Conservation (phyloP, 257 asterid species). For the Gentiana macrophylla region DNA sequence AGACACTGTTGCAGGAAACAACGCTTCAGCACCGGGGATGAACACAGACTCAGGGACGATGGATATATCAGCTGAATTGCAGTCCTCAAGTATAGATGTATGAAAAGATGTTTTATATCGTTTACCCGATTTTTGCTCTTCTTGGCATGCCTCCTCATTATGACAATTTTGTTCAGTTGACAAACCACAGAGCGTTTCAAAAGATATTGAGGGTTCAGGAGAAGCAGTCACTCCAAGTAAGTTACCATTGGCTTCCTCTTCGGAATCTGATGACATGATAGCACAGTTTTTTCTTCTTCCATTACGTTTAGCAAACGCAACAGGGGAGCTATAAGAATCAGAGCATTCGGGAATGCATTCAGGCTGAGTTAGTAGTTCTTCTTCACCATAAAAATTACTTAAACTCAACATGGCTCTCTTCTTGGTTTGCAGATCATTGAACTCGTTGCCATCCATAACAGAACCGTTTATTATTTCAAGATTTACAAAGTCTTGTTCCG, state of each 20-base stretch:
- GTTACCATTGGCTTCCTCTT: slow-evolving; percentile 42
- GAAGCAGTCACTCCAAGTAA: slow-evolving; percentile 20
- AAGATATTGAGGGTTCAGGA: slow-evolving; percentile 22
- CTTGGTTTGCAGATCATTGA: slow-evolving; percentile 38
- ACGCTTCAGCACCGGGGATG: slow-evolving; percentile 54
- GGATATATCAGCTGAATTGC: slow-evolving; percentile 32
- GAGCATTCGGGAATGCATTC: slow-evolving; percentile 31
- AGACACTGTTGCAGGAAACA: slow-evolving; percentile 45
- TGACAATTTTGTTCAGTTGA: slow-evolving; percentile 22
- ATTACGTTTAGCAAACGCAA: slow-evolving; percentile 33
- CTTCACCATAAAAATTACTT: slow-evolving; percentile 32
- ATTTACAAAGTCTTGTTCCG: slow-evolving; percentile 22
- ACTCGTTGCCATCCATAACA: slow-evolving; percentile 16
- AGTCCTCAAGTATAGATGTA: slow-evolving; percentile 25
- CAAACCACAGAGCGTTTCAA: slow-evolving; percentile 20
- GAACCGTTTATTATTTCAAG: slow-evolving; percentile 10
- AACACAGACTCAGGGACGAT: slow-evolving; percentile 52
- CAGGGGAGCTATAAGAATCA: slow-evolving; percentile 46
- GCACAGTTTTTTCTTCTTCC: slow-evolving; percentile 39
- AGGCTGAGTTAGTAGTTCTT: slow-evolving; percentile 31
- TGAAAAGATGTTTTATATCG: slow-evolving; percentile 22
- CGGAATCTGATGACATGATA: slow-evolving; percentile 76
- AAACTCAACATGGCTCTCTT: slow-evolving; percentile 60
- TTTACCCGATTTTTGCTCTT: slow-evolving; percentile 26
- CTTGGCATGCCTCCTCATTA: slow-evolving; percentile 24